These are phyloP conservation scores for Salix udensis DNA, from an alignment of 345 rosid genomes.

Conservation along the genomic window DNA sequence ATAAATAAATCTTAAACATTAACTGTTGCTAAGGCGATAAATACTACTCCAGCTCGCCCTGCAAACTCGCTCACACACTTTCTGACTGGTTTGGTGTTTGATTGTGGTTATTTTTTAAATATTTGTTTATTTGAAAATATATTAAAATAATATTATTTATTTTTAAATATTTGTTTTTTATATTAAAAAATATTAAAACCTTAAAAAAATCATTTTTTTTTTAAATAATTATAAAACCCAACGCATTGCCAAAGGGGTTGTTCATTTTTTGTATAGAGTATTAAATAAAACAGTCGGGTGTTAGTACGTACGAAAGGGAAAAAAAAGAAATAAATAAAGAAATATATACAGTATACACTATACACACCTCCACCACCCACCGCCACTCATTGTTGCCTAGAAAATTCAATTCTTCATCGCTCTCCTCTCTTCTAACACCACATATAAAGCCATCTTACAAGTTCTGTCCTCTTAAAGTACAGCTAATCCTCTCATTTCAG, in stretches of 20 bases:
- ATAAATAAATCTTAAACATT: background rate
- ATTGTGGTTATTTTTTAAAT: too few species aligned
- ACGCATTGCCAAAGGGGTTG: too few species aligned
- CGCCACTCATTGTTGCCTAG: slow-evolving; percentile 24
- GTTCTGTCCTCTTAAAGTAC: background rate
- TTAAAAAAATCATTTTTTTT: too few species aligned
- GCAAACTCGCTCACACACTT: background rate
- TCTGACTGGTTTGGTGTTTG: too few species aligned
- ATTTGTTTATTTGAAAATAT: too few species aligned
- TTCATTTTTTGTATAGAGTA: too few species aligned
- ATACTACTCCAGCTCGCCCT: background rate
- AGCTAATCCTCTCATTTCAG: slow-evolving; percentile 3
- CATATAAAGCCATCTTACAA: background rate
- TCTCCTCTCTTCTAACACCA: background rate
- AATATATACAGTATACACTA: too few species aligned
- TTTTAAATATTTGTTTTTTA: too few species aligned
- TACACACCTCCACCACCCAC: slow-evolving; percentile 20
- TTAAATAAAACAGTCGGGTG: background rate
- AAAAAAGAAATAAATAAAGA: background rate
- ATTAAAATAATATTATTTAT: too few species aligned
- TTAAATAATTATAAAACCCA: too few species aligned
- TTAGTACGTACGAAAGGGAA: background rate
- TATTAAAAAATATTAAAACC: too few species aligned
- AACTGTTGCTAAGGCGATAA: background rate
- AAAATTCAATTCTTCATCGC: slow-evolving; percentile 14